Conservation (phyloP, 257 asterid genomes). For the Lithospermum erythrorhizon region DNA sequence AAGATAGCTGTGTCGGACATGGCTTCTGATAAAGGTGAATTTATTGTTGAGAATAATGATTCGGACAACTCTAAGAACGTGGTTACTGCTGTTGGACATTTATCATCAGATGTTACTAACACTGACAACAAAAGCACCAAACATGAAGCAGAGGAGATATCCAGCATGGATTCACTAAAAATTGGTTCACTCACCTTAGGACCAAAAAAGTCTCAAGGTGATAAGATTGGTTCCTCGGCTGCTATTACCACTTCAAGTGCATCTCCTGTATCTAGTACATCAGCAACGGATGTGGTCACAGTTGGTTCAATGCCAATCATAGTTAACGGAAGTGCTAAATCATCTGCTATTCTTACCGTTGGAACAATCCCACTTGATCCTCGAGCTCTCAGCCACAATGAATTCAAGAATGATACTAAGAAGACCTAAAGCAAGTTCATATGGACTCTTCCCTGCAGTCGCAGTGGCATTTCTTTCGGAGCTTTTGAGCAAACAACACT, state of each 20-base stretch:
- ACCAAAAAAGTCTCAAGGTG: slow-evolving; percentile 22
- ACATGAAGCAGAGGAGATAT: slow-evolving; percentile 18
- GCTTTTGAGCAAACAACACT: not conserved
- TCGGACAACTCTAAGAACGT: slow-evolving; percentile 10
- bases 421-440: not conserved
- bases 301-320: slow-evolving; percentile 74
- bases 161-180: slow-evolving; percentile 20
- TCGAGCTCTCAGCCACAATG: slow-evolving; percentile 18
- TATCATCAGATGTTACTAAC: slow-evolving; percentile 7
- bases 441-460: not conserved
- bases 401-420: not conserved
- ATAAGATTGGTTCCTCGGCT: slow-evolving; percentile 11
- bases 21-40: slow-evolving; percentile 24
- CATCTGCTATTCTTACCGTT: slow-evolving; percentile 49
- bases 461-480: not conserved
- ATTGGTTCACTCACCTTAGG: slow-evolving; percentile 36
- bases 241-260: slow-evolving; percentile 9
- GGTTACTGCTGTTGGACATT: slow-evolving; percentile 11
- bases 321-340: slow-evolving; percentile 23
- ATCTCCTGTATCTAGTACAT: slow-evolving; percentile 11
- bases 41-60: slow-evolving; percentile 14
- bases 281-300: slow-evolving; percentile 39
- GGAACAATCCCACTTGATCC: slow-evolving; percentile 77
- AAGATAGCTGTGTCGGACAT: slow-evolving; percentile 29
- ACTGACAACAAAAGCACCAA: slow-evolving; percentile 9